phyloP scores from a whole-genome alignment of 2,329 filamentous ascomycete genomes.

The Claviceps sp. region DNA sequence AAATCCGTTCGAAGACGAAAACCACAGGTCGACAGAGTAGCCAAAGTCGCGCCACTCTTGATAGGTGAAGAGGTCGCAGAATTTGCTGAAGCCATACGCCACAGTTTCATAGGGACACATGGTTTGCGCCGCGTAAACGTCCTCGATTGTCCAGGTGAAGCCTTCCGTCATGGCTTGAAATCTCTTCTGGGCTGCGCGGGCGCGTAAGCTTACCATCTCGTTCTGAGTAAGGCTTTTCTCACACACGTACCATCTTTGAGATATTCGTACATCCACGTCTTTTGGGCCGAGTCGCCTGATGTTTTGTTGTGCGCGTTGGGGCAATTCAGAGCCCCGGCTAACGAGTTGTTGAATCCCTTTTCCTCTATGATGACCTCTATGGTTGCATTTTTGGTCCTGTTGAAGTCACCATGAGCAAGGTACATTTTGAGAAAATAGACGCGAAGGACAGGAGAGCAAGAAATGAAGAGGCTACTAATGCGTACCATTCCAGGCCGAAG shows the following conservation, averaged over 20 bases:
- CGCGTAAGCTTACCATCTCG: background rate
- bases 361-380: conserved; percentile 60
- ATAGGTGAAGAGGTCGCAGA: conserved; percentile 63
- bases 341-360: conserved; percentile 52
- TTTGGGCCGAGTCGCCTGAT: conserved; percentile 38
- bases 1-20: conserved; percentile 48
- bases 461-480: no score
- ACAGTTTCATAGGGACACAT: conserved; percentile 69
- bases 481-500: conserved; percentile 57
- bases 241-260: conserved; percentile 38
- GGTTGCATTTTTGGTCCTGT: conserved; percentile 52
- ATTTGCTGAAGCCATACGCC: conserved; percentile 60
- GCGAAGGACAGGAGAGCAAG: background rate
- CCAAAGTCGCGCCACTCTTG: conserved; percentile 61
- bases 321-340: conserved; percentile 55
- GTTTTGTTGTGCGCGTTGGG: conserved; percentile 42
- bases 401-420: background rate
- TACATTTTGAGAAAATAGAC: background rate
- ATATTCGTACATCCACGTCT: conserved; percentile 50
- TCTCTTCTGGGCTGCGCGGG: conserved; percentile 38
- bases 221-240: background rate
- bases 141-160: conserved; percentile 49
- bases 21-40: conserved; percentile 56
- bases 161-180: conserved; percentile 40
- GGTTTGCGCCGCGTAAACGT: conserved; percentile 54